Evolutionary conservation across 2,329 filamentous ascomycete genomes (phyloP).

Genomic region (Cytospora mali): DNA sequence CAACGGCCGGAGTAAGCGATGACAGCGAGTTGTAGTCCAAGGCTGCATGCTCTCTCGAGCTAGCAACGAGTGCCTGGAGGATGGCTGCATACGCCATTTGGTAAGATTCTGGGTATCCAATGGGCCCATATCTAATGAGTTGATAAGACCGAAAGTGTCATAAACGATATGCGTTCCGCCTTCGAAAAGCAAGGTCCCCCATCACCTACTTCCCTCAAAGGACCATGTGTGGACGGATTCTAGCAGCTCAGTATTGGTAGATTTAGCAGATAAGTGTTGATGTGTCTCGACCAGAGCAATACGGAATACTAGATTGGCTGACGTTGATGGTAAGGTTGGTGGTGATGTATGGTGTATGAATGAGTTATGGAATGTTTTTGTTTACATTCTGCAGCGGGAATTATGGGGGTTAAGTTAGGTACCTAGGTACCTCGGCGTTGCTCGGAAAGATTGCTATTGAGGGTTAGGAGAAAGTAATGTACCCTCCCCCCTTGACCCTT

Average conservation of each 20-base stretch:
- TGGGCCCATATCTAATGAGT: conserved; percentile 22
- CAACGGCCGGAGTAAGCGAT: conserved; percentile 50
- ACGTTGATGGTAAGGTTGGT: neutral
- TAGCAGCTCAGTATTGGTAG: neutral
- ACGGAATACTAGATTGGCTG: too few relatives aligned
- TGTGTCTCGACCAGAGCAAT: neutral
- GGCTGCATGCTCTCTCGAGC: conserved; percentile 32
- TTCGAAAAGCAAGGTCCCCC: neutral
- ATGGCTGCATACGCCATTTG: conserved; percentile 1
- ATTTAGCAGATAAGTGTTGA: neutral
- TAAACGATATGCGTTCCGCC: conserved; percentile 14
- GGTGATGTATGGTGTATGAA: neutral
- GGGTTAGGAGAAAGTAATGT: neutral
- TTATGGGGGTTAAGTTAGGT: neutral
- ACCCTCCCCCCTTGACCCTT: neutral
- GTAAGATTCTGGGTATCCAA: neutral
- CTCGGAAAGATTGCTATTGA: neutral
- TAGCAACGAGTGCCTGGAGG: neutral
- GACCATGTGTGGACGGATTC: neutral
- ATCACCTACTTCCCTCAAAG: neutral
- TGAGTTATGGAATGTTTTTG: neutral
- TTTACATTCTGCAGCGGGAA: neutral
- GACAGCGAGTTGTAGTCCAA: conserved; percentile 53
- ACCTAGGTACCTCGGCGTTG: neutral
- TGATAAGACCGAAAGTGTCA: conserved; percentile 4